These are phyloP conservation scores for Pachysandra terminalis DNA, from an alignment of 164 flowering plant genomes.

Conservation along the genomic window DNA sequence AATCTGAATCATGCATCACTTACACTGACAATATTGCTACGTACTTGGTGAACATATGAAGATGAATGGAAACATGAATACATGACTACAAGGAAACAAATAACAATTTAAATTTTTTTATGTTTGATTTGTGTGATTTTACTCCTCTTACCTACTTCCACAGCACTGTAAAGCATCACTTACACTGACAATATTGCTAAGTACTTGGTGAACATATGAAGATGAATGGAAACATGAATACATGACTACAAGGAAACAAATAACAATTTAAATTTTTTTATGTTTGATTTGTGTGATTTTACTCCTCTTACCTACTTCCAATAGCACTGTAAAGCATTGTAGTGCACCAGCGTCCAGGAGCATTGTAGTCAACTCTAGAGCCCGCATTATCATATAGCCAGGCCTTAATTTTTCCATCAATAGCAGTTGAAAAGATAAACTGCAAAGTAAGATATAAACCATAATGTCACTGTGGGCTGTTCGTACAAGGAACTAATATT, in stretches of 20 bases:
- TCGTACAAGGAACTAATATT: neutral
- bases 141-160: slow-evolving; percentile 64
- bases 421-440: slow-evolving; percentile 90
- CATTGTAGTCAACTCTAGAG: slow-evolving; percentile 92
- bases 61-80: too few relatives aligned
- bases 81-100: too few relatives aligned
- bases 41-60: too few relatives aligned
- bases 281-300: neutral
- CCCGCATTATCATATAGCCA: slow-evolving; percentile 93
- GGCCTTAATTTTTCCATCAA: slow-evolving; percentile 94
- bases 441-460: slow-evolving; percentile 26
- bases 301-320: slow-evolving; percentile 62
- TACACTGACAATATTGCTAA: neutral
- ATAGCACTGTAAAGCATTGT: slow-evolving; percentile 96
- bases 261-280: neutral
- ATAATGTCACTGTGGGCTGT: neutral
- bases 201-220: too few relatives aligned
- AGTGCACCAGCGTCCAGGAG: slow-evolving; percentile 83
- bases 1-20: too few relatives aligned
- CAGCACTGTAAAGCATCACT: slow-evolving; percentile 90
- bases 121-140: neutral
- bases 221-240: too few relatives aligned
- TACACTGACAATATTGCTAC: neutral
- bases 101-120: neutral
- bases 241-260: too few relatives aligned